Evolutionary conservation across 73 alveolate species (phyloP).

Genomic region (Paramecium pentaurelia): DNA sequence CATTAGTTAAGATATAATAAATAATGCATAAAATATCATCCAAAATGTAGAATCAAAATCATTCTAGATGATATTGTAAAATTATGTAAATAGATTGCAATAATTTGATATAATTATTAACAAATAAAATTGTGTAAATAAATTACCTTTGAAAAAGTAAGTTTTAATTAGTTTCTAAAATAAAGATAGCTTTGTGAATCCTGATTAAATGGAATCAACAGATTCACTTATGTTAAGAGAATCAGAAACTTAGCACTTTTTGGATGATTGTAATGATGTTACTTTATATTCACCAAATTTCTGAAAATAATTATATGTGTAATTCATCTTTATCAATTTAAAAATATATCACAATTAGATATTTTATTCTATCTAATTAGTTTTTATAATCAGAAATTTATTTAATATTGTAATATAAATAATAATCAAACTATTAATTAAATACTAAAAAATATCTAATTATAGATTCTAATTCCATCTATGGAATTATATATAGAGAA

Average conservation of each 20-base stretch:
- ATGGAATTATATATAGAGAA: too few species aligned
- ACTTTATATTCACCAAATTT: constrained; percentile 26
- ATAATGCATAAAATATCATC: neutral
- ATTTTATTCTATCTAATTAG: neutral
- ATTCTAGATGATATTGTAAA: neutral
- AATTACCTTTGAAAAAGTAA: neutral
- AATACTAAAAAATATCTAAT: too few species aligned
- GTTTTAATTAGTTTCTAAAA: constrained; percentile 12
- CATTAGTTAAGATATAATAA: neutral
- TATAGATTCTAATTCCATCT: too few species aligned
- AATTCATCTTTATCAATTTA: neutral
- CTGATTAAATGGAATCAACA: constrained; percentile 16
- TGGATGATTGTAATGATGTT: constrained; percentile 3
- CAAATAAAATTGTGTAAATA: neutral
- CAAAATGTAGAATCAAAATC: constrained; percentile 7
- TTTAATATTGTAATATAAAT: too few species aligned
- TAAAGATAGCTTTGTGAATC: constrained; percentile 29
- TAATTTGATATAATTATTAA: neutral
- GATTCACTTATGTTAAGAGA: neutral
- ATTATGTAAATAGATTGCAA: neutral
- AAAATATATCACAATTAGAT: neutral
- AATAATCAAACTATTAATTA: too few species aligned
- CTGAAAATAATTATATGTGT: neutral
- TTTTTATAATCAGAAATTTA: neutral
- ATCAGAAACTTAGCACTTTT: neutral